Evolutionary conservation across 495 filamentous ascomycete genomes (phyloP), one percentile per base, ranked within the genome.

Genomic region (Hyaloscypha finlandica): DNA sequence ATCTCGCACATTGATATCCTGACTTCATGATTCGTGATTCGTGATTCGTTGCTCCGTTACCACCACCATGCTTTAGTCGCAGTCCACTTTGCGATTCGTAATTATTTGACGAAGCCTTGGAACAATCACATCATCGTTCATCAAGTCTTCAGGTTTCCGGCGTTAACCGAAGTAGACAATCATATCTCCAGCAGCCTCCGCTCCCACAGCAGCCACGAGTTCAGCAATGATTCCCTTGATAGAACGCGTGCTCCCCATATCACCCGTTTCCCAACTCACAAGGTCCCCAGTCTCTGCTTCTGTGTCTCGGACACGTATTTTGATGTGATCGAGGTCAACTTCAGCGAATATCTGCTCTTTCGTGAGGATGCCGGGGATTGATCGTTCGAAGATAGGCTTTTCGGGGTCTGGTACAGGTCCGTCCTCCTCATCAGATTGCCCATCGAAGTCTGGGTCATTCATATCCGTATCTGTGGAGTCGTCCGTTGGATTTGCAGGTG

Each of bases 361-460:
- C 2, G 91, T 86, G 68, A 94, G 79, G 32, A 90, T 81, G 3
- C 94, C 94, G 0, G 94, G 94, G 86, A 96, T 93, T 60, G 84
- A 78, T 48, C 89, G 80, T 22, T 79, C 72, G 61, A 95, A 90
- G 29, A 95, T 82, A 4, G 90, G 90, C 14, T 77, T 67, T 25
- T 69, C 75, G 51, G 55, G 64, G 31, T 79, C 71, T 8, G 77
- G 74, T 32, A 78, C 35, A 31, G 42, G 14, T 22, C 29, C 75
- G 20, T 84, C 78, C 48, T 59, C 52, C 20, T 66, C 66, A 11
- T 59, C 45, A 4, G 35, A 37, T 37, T 37, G 35, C 3, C 58
- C 53, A 12, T 35, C 59, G 42, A 4, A 11, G 42, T 48, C 42
- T 4, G 42, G 9, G 42, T 48, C 42, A 11, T 48, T 3, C 42